Base-by-base conservation (phyloP, 2,329 filamentous ascomycete species). In the Aspergillus nomiae region DNA sequence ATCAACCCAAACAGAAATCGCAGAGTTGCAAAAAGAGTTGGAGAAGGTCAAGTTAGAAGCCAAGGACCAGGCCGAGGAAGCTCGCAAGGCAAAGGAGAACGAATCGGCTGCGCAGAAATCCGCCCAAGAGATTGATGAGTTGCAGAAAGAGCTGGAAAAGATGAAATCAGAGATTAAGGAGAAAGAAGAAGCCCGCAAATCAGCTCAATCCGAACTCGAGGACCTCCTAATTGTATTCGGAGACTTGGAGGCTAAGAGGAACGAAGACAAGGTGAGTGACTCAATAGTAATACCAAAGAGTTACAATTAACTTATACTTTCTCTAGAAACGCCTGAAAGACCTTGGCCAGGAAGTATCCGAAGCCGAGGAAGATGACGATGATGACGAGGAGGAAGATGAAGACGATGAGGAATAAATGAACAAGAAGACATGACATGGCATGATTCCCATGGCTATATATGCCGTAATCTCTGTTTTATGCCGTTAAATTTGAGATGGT, bases 191-290 rank as follows among this genome's bases (percentile, higher is more conserved):
- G 87, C 90, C 62, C 87, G 86, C 60, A 83, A 87, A 64, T 79
- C 85, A 1, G 84, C 85, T 6, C 91, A 94, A 73, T 84, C 86
- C 3, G 92, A 95, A 76, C 82, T 94, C 53, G 92, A 95, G 69
- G 92, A 95, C 75, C 82, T 94, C 59, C 80, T 95, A 41, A 90
- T 94, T 80, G 89, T 95, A 6, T 92, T 94, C 76, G 88, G 87
- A 16, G 92, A 95, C 73, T 74, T 93, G 21, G 92, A 95, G 76
- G 90, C 92, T 59, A 94, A 94, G 79, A 83, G 88, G 56, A 84
- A 85, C 48, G 87, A 86, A 69, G 92, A 94, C 73, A 94, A 92
- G 84, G 90, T 90, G 78, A 68, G 84, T 74, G 61, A 60, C n/a
- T 51, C 26, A 10, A 46, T 28, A 16, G 3, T 24, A 8, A 59